Evolutionary conservation across 371 early-diverging fungal genomes (phyloP).

Genomic region (Rhizomucor pusillus): DNA sequence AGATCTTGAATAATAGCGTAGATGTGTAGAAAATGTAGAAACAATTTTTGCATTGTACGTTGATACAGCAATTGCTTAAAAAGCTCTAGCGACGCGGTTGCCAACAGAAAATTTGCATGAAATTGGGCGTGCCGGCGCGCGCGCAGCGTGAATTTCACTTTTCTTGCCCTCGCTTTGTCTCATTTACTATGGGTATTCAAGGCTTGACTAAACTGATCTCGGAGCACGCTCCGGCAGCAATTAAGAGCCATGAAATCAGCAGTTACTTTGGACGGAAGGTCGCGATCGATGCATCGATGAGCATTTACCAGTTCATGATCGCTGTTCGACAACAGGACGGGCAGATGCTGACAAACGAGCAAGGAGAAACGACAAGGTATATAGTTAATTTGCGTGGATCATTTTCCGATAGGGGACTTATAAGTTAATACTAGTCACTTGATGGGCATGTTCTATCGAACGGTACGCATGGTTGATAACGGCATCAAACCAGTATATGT

Average conservation of each 20-base stretch:
- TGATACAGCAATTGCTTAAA: too few species aligned
- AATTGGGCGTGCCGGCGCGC: too few species aligned
- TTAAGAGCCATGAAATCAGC: constrained; percentile 82
- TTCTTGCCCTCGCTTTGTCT: too few species aligned
- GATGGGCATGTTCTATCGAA: constrained; percentile 98
- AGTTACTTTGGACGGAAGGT: constrained; percentile 96
- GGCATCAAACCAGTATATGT: constrained; percentile 99
- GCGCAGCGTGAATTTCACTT: too few species aligned
- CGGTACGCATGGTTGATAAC: constrained; percentile 97
- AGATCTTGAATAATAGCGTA: too few species aligned
- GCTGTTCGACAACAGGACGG: constrained; percentile 96
- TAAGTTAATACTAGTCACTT: constrained; percentile 72
- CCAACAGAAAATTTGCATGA: too few species aligned
- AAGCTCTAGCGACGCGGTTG: too few species aligned
- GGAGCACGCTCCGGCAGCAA: constrained; percentile 87
- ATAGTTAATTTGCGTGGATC: neutral
- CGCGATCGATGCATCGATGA: constrained; percentile 98
- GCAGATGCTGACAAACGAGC: constrained; percentile 80
- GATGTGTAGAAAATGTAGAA: too few species aligned
- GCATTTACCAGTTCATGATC: constrained; percentile 99
- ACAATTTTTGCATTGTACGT: too few species aligned
- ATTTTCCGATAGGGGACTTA: neutral
- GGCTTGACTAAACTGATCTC: constrained; percentile 94
- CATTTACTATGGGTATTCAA: constrained; percentile 81
- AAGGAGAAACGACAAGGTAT: constrained; percentile 93